Conservation (phyloP, 257 asterid genomes). For the Solanum ossicruentum region DNA sequence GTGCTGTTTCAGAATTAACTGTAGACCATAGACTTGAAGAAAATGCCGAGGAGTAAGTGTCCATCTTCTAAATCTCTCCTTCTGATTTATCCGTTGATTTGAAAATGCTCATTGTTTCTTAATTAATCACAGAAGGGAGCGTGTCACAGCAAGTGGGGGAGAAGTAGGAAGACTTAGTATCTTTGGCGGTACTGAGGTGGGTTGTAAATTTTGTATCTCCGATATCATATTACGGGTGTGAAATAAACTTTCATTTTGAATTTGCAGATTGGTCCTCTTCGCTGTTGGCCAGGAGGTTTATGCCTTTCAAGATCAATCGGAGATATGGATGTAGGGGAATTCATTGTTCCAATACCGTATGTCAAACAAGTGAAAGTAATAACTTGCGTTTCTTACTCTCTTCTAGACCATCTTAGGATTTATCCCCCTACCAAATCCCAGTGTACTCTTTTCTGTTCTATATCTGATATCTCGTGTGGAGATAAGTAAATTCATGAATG, state of each 20-base stretch:
- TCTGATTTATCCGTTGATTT: background rate
- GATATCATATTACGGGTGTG: background rate
- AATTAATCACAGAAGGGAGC: conserved; percentile 47
- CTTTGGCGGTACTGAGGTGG: conserved; percentile 65
- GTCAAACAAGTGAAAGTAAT: conserved; percentile 77
- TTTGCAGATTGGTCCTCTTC: conserved; percentile 57
- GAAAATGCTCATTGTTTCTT: background rate
- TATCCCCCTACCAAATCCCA: background rate
- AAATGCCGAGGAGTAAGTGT: conserved; percentile 63
- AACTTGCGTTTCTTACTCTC: background rate
- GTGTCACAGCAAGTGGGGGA: conserved; percentile 87
- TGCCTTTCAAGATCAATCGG: conserved; percentile 79
- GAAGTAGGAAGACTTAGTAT: conserved; percentile 76
- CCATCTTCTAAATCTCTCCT: background rate
- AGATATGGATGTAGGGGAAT: conserved; percentile 77
- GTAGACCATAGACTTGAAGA: conserved; percentile 93
- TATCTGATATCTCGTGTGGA: background rate
- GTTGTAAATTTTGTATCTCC: background rate
- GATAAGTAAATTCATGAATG: background rate
- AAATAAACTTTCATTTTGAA: background rate
- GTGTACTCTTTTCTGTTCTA: background rate
- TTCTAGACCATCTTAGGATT: background rate
- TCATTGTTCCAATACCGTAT: conserved; percentile 61
- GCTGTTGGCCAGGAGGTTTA: conserved; percentile 84
- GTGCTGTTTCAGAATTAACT: conserved; percentile 48